A percentile compares a stretch with the other conserved stretches of the same genome.
Evolutionary conservation across 495 filamentous ascomycete genomes (phyloP).

Genomic region (Mytilinidion resinicola): DNA sequence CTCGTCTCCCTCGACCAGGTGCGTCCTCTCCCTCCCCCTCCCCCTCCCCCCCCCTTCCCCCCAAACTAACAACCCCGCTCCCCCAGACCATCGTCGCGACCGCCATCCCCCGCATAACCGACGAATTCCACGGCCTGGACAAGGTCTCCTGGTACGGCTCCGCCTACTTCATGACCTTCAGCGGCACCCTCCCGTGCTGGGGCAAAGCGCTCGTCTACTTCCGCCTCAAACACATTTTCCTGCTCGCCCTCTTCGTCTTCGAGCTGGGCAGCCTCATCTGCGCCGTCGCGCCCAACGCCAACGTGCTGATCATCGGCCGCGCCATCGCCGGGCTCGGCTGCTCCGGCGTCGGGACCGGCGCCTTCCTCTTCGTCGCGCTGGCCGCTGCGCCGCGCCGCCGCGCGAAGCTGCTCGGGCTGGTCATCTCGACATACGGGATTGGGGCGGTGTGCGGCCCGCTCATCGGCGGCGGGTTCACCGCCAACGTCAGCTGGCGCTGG

Average conservation of each 20-base stretch:
- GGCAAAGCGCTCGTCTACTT: constrained; percentile 31
- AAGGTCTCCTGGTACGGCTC: constrained; percentile 34
- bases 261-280: constrained; percentile 20
- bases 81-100: constrained; percentile 27
- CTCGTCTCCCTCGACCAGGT: constrained; percentile 6
- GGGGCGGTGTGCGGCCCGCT: constrained; percentile 42
- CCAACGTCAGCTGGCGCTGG: constrained; percentile 44
- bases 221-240: constrained; percentile 20
- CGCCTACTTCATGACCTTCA: constrained; percentile 27
- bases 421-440: constrained; percentile 36
- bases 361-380: constrained; percentile 29
- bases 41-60: too few relatives aligned
- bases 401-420: constrained; percentile 36
- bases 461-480: constrained; percentile 44
- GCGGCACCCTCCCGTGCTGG: constrained; percentile 22
- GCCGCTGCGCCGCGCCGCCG: constrained; percentile 30
- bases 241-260: constrained; percentile 26
- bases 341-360: constrained; percentile 25
- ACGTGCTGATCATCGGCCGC: constrained; percentile 24
- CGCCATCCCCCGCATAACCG: constrained; percentile 30
- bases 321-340: constrained; percentile 27
- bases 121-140: constrained; percentile 24
- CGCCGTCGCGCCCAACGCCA: constrained; percentile 26
- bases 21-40: neutral
- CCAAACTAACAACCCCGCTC: neutral